phyloP scores from a whole-genome alignment of 768 basidiomycete species.

The Zangia roseola region DNA sequence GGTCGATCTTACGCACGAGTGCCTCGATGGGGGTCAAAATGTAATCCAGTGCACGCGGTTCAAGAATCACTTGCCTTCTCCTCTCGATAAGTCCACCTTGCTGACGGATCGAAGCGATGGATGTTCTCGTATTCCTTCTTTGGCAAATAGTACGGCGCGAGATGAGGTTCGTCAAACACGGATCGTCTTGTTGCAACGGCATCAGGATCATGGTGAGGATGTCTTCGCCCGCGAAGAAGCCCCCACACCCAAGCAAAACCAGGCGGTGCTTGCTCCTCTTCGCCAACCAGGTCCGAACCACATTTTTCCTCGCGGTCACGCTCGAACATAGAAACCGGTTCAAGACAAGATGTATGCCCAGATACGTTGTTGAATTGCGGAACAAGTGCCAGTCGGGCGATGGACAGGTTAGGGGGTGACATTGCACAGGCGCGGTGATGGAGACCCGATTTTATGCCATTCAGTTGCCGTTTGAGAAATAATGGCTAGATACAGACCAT shows the following conservation, averaged over 20 bases:
- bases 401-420: not conserved
- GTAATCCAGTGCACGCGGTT: too few relatives aligned
- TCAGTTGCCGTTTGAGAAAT: not conserved
- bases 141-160: conserved; percentile 47
- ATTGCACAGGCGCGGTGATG: not conserved
- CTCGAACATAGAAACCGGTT: not conserved
- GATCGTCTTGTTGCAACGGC: conserved; percentile 48
- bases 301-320: not conserved
- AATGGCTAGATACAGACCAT: too few relatives aligned
- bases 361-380: not conserved
- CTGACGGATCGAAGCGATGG: conserved; percentile 53
- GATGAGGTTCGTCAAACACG: conserved; percentile 49
- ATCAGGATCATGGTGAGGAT: conserved; percentile 26
- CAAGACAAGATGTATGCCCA: not conserved
- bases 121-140: conserved; percentile 52
- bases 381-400: not conserved
- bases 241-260: not conserved
- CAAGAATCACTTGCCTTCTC: conserved; percentile 38
- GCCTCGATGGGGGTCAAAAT: conserved; percentile 27
- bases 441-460: not conserved
- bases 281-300: conserved; percentile 5
- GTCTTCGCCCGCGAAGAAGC: not conserved
- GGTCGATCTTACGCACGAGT: conserved; percentile 55
- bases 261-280: not conserved
- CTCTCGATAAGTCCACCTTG: conserved; percentile 60